These are phyloP conservation scores for Lipomyces sp. DNA, from an alignment of 805 yeast species.

Conservation along the genomic window DNA sequence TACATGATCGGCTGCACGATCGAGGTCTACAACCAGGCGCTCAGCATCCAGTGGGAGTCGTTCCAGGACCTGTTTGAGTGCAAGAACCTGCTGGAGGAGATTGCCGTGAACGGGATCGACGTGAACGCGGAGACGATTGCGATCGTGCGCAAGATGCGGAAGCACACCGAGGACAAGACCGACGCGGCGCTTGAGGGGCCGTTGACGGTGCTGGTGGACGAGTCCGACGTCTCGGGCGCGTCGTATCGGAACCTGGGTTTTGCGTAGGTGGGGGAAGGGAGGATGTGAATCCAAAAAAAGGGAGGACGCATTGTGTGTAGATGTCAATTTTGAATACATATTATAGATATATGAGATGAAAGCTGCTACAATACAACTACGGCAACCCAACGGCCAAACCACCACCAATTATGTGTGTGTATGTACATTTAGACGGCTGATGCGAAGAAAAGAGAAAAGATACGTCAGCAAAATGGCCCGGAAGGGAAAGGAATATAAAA, in stretches of 20 bases:
- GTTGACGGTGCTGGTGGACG: constrained; percentile 6
- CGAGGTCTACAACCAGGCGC: constrained; percentile 41
- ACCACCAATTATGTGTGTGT: neutral
- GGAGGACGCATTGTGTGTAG: neutral
- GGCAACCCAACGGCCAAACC: neutral
- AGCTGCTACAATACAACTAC: too few relatives aligned
- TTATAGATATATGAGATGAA: too few relatives aligned
- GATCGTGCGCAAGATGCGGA: constrained; percentile 31
- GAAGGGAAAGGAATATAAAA: neutral
- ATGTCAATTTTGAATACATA: too few relatives aligned
- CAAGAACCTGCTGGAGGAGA: constrained; percentile 41
- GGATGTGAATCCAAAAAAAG: neutral
- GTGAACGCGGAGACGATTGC: constrained; percentile 39
- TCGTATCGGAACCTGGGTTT: constrained; percentile 14
- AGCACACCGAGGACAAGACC: constrained; percentile 2
- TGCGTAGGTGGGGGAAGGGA: neutral
- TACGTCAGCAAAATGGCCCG: neutral
- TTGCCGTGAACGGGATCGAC: constrained; percentile 44
- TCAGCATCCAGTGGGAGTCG: constrained; percentile 41
- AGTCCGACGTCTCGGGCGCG: constrained; percentile 13
- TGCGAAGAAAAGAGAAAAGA: neutral
- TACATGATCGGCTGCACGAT: constrained; percentile 42
- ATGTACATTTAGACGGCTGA: constrained; percentile 14
- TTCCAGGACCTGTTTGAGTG: constrained; percentile 41
- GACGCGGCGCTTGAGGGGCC: constrained; percentile 4